Evolutionary conservation across 2,329 filamentous ascomycete species (phyloP).

Genomic region (Alternaria sp.): DNA sequence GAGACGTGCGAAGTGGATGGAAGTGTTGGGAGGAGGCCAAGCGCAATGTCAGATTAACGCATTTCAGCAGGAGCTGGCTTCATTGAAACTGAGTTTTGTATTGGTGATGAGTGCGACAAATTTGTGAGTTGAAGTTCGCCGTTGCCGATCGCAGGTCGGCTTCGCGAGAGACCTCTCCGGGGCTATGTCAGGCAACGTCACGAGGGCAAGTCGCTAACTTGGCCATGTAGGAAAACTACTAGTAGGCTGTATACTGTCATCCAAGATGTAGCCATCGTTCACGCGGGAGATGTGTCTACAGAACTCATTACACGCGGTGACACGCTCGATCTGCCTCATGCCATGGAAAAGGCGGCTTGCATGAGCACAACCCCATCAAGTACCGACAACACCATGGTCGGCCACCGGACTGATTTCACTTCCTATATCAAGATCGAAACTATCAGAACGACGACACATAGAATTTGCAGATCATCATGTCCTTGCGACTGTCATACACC

Average conservation of each 20-base stretch:
- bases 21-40: background rate
- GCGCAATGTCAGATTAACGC: background rate
- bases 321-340: background rate
- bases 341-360: background rate
- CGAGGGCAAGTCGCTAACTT: background rate
- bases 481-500: background rate
- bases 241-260: background rate
- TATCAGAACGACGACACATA: background rate
- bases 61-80: background rate
- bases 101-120: background rate
- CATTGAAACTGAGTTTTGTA: background rate
- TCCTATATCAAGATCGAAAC: background rate
- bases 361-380: background rate
- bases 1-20: background rate
- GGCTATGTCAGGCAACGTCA: background rate
- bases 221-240: background rate
- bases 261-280: background rate
- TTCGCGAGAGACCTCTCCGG: background rate
- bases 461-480: background rate
- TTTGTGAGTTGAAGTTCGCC: background rate
- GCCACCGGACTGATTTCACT: background rate
- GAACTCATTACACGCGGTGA: accelerated
- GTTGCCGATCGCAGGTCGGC: too few species aligned
- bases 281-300: accelerated
- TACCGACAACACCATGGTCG: background rate